Base-by-base conservation (phyloP, 1,284 basidiomycete genomes). In the Thelephora terrestris region DNA sequence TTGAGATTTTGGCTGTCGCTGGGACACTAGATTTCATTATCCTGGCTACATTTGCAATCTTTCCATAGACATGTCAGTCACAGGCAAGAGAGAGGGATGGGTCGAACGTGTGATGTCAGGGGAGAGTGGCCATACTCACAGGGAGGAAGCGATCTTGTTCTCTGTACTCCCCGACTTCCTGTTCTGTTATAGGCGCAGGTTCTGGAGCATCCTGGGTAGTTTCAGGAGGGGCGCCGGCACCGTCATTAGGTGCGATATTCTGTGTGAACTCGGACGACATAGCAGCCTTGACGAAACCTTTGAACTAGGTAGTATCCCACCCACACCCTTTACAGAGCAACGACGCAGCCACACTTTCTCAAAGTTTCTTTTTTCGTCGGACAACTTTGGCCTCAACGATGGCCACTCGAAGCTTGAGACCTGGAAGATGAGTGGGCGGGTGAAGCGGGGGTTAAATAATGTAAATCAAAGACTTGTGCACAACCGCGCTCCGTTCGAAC, bases 31-130 rank as follows among this genome's bases (percentile, higher is more conserved):
- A 71, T 63, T 96, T 96, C 93, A 97, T 97, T 59, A 97, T 93
- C 4, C 93, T 78, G 16, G 91, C 84, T 12, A 97, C 92, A 63
- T 97, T 97, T 46, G 93, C 93, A 54, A 97, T 96, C 91, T 93
- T 49, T 14, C 39, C 10, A 25, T n/a, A 27, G 16, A 44, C 14
- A 24, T 4, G 24, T 17, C 29, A 20, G 29, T 12, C 5, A 12
- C 29, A 14, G 6, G 12, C 29, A 7, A 38, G 16, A 40, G 27
- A 10, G 17, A 34, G 23, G 17, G 40, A 27, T 23, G 38, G 6
- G 18, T 14, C 23, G 4, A 42, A 23, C 20, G 35, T 37, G 35
- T 20, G 1, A 21, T 24, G 42, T 43, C 14, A 42, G 37, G 29
- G 37, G 37, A 43, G 46, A 27, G 45, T 25, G 43, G 44, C 34